A percentile compares a stretch with the other conserved stretches of the same genome.
phyloP scores from a whole-genome alignment of 805 yeast species.

The Teunomyces lycoperdinae region DNA sequence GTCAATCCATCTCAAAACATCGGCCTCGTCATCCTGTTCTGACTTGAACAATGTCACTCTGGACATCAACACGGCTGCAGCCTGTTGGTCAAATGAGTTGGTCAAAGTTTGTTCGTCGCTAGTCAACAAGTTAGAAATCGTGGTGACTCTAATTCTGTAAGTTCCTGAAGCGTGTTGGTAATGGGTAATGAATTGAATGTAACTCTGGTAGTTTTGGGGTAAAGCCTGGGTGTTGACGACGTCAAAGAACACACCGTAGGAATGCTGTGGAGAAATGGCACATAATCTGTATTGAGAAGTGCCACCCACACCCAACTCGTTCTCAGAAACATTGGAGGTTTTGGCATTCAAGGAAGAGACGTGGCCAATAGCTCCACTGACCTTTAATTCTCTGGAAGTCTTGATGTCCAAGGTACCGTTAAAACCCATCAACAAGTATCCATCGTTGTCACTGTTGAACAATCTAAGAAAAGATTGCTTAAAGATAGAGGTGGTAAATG shows the following conservation, averaged over 20 bases:
- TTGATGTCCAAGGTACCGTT: conserved; percentile 86
- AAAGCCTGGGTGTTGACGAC: conserved; percentile 49
- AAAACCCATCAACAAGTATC: conserved; percentile 84
- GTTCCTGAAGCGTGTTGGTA: conserved; percentile 96
- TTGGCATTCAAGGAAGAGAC: conserved; percentile 72
- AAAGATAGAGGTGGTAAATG: conserved; percentile 92
- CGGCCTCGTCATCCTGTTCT: conserved; percentile 81
- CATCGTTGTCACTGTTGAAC: conserved; percentile 84
- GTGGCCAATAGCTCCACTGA: conserved; percentile 92
- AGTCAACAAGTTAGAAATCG: conserved; percentile 59
- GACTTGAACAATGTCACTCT: conserved; percentile 85
- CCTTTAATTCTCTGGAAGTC: conserved; percentile 82
- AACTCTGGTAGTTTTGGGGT: conserved; percentile 47
- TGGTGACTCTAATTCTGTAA: conserved; percentile 85
- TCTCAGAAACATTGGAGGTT: conserved; percentile 77
- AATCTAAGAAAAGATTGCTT: conserved; percentile 87
- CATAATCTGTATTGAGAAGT: conserved; percentile 87
- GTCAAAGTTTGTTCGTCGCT: conserved; percentile 47
- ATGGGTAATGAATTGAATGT: conserved; percentile 82
- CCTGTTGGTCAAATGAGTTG: conserved; percentile 93
- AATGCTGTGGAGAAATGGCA: conserved; percentile 78
- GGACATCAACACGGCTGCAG: conserved; percentile 93
- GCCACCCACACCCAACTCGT: conserved; percentile 92
- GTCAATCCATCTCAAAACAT: conserved; percentile 92
- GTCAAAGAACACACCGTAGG: conserved; percentile 89